Conservation (phyloP, 305 asterid species). For the Fraxinus angustifolia region DNA sequence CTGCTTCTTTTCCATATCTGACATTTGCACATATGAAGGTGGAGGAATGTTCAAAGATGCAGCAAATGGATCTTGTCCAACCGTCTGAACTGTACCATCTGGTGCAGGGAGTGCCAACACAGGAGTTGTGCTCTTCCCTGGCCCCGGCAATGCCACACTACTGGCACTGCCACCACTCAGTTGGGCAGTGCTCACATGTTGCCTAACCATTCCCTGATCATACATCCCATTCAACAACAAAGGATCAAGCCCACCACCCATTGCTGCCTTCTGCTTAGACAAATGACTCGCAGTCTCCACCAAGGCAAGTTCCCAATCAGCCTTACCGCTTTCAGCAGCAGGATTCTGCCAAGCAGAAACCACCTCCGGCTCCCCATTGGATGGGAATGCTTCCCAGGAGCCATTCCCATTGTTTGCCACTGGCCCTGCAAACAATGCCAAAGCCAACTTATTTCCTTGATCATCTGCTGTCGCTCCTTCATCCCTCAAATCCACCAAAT, state of each 20-base stretch:
- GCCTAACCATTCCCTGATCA: slow-evolving; percentile 86
- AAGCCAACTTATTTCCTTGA: slow-evolving; percentile 80
- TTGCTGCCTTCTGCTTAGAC: slow-evolving; percentile 62
- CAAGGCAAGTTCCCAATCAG: slow-evolving; percentile 87
- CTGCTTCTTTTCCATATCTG: slow-evolving; percentile 87
- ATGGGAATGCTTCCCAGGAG: slow-evolving; percentile 81
- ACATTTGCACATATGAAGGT: slow-evolving; percentile 79
- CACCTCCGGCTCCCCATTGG: slow-evolving; percentile 56
- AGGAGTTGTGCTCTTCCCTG: slow-evolving; percentile 51
- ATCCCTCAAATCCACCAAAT: slow-evolving; percentile 80
- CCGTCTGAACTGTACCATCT: slow-evolving; percentile 75
- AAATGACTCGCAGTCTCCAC: slow-evolving; percentile 76
- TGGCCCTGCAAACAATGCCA: slow-evolving; percentile 83
- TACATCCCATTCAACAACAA: slow-evolving; percentile 83
- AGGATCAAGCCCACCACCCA: slow-evolving; percentile 87
- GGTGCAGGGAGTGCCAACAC: slow-evolving; percentile 91
- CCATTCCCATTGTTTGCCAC: slow-evolving; percentile 50
- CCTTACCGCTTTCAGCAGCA: slow-evolving; percentile 76
- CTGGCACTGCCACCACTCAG: slow-evolving; percentile 79
- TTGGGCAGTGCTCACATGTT: slow-evolving; percentile 60
- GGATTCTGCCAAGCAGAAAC: slow-evolving; percentile 96
- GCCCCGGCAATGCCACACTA: slow-evolving; percentile 76
- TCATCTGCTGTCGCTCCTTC: slow-evolving; percentile 75
- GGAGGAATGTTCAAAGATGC: slow-evolving; percentile 77
- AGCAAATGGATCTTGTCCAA: slow-evolving; percentile 80